Evolutionary conservation across 306 rosid genomes (phyloP).

Genomic region (Geum urbanum): DNA sequence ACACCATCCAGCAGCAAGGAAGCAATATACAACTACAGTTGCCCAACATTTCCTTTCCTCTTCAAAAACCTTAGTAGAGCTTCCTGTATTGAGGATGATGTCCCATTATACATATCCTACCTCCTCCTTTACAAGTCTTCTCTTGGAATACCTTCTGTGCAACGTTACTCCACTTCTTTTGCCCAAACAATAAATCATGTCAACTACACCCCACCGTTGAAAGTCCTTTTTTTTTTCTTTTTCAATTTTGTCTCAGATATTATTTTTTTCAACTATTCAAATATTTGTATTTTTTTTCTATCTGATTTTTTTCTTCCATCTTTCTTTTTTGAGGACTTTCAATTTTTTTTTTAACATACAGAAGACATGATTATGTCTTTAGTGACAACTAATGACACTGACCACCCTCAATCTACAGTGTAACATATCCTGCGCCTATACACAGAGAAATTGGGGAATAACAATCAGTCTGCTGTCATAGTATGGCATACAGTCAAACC

Average conservation of each 20-base stretch:
- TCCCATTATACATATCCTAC: slow-evolving; percentile 42
- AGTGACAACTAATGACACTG: slow-evolving; percentile 38
- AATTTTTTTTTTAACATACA: slow-evolving; percentile 12
- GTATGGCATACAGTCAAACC: slow-evolving; percentile 68
- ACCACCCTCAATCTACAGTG: slow-evolving; percentile 47
- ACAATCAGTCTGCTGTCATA: slow-evolving; percentile 87
- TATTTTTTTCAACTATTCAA: slow-evolving; percentile 16
- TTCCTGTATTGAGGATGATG: slow-evolving; percentile 48
- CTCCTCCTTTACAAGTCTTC: slow-evolving; percentile 43
- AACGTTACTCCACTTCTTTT: slow-evolving; percentile 18
- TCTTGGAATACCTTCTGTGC: slow-evolving; percentile 29
- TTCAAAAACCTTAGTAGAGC: slow-evolving; percentile 39
- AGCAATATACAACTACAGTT: slow-evolving; percentile 50
- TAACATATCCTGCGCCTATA: slow-evolving; percentile 57
- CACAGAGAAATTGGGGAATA: slow-evolving; percentile 56
- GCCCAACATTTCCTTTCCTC: slow-evolving; percentile 47
- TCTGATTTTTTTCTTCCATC: slow-evolving; percentile 32
- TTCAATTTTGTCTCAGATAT: background rate
- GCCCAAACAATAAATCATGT: background rate
- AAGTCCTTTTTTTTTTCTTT: background rate
- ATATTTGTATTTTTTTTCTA: background rate
- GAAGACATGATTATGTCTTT: slow-evolving; percentile 25
- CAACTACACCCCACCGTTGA: background rate
- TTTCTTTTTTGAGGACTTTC: slow-evolving; percentile 15
- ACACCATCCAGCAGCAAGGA: slow-evolving; percentile 57